Percentiles rank a stretch among this genome's conserved stretches.
Evolutionary conservation across 768 basidiomycete genomes (phyloP).

Genomic region (Suillus fuscotomentosus): DNA sequence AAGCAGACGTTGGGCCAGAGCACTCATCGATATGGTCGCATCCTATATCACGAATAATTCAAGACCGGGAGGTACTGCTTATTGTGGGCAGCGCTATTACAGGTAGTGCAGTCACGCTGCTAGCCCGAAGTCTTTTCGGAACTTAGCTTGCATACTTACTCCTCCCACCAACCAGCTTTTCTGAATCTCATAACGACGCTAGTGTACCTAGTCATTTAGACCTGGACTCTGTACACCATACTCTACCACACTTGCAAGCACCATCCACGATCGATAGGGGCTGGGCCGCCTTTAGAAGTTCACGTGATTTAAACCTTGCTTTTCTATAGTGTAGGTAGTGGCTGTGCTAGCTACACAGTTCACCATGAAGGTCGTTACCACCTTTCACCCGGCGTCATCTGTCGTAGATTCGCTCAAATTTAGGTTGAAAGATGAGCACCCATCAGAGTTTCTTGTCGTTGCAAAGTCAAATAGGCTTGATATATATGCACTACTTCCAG

Average conservation of each 20-base stretch:
- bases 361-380: conserved; percentile 59
- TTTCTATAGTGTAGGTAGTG: background rate
- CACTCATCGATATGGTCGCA: background rate
- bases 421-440: conserved; percentile 46
- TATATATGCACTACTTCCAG: conserved; percentile 60
- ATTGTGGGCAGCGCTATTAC: conserved; percentile 27
- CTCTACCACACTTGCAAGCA: background rate
- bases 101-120: conserved; percentile 25
- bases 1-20: background rate
- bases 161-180: background rate
- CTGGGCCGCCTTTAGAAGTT: background rate
- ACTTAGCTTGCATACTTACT: conserved; percentile 1
- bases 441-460: conserved; percentile 63
- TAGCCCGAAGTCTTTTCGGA: conserved; percentile 19
- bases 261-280: background rate
- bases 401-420: conserved; percentile 71
- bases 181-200: conserved; percentile 10
- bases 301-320: background rate
- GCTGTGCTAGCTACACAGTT: background rate
- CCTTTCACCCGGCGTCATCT: conserved; percentile 76
- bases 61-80: conserved; percentile 24
- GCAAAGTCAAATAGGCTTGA: conserved; percentile 67
- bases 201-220: background rate
- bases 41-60: conserved; percentile 11
- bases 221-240: background rate